These are phyloP conservation scores for Monosporascus sp. DNA, from an alignment of 2,329 filamentous ascomycete genomes.

Conservation along the genomic window DNA sequence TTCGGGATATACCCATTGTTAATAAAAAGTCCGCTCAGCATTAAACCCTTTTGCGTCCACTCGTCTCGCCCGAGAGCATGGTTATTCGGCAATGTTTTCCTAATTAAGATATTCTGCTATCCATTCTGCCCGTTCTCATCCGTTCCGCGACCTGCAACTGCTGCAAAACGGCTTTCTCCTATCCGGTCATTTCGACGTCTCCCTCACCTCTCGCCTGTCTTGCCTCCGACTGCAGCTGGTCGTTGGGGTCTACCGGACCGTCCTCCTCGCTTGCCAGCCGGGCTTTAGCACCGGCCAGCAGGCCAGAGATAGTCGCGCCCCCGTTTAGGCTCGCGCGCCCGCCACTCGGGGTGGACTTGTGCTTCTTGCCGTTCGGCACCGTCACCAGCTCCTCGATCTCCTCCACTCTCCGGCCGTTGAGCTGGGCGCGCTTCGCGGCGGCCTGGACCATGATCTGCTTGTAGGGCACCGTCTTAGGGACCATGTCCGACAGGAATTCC, in stretches of 20 bases:
- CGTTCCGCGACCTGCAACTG: not conserved
- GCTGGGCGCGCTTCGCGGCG: conserved; percentile 42
- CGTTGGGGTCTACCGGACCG: conserved; percentile 38
- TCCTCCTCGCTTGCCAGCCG: conserved; percentile 23
- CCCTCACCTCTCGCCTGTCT: conserved; percentile 37
- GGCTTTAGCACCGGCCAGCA: conserved; percentile 24
- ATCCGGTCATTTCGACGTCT: conserved; percentile 58
- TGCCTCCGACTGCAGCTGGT: conserved; percentile 52
- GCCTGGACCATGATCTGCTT: conserved; percentile 68
- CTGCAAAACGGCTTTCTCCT: conserved; percentile 15
- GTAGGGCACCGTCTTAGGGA: conserved; percentile 79
- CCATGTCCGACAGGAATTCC: conserved; percentile 87
- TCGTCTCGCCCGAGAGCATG: too few species aligned
- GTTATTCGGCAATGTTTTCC: too few species aligned
- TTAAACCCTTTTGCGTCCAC: too few species aligned
- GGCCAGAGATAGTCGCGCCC: conserved; percentile 14
- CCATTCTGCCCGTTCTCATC: not conserved
- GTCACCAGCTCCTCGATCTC: conserved; percentile 2
- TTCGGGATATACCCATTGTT: conserved; percentile 21
- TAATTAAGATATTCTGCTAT: conserved; percentile 2
- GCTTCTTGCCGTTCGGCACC: conserved; percentile 32
- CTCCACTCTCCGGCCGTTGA: conserved; percentile 35
- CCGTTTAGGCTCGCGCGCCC: conserved; percentile 20
- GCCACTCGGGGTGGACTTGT: conserved; percentile 20
- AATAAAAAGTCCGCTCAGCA: conserved; percentile 4